Conservation (phyloP, 768 basidiomycete genomes). For the Pleurotus tuoliensis region DNA sequence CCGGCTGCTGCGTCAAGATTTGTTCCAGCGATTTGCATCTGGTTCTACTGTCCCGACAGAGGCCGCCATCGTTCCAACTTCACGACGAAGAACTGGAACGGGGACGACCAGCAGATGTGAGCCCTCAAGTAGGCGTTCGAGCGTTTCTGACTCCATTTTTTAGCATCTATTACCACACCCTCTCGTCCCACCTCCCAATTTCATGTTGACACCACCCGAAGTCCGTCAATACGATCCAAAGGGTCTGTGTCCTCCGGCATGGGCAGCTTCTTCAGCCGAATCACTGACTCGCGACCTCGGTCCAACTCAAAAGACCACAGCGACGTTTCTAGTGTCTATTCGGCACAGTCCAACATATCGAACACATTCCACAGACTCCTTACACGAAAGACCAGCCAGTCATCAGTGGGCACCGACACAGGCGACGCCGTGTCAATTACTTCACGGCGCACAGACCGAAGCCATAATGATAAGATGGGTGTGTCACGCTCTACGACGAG, state of each 20-base stretch:
- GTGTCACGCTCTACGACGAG: conserved; percentile 10
- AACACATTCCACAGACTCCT: conserved; percentile 25
- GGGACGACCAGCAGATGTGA: conserved; percentile 6
- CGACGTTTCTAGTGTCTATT: conserved; percentile 17
- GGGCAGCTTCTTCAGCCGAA: conserved; percentile 32
- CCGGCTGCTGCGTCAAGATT: conserved; percentile 61
- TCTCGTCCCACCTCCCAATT: conserved; percentile 4
- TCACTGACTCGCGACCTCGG: conserved; percentile 11
- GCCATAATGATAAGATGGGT: neutral
- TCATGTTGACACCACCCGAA: conserved; percentile 13
- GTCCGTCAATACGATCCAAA: conserved; percentile 17
- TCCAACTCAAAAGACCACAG: conserved; percentile 6
- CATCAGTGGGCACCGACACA: conserved; percentile 23
- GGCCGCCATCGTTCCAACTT: conserved; percentile 23
- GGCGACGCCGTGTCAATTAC: conserved; percentile 13
- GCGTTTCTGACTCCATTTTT: neutral
- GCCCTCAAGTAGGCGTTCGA: neutral
- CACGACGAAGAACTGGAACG: conserved; percentile 11
- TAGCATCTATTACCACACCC: conserved; percentile 7
- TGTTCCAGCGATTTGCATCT: conserved; percentile 57
- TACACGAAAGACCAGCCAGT: conserved; percentile 27
- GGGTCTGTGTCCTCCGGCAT: conserved; percentile 26
- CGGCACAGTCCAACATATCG: conserved; percentile 13
- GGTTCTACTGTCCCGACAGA: conserved; percentile 25
- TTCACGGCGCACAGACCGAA: conserved; percentile 7